Evolutionary conservation across 1,139 yeast genomes (phyloP), one percentile per base, ranked within the genome.

Genomic region (Debaryomycetaceae sp.): DNA sequence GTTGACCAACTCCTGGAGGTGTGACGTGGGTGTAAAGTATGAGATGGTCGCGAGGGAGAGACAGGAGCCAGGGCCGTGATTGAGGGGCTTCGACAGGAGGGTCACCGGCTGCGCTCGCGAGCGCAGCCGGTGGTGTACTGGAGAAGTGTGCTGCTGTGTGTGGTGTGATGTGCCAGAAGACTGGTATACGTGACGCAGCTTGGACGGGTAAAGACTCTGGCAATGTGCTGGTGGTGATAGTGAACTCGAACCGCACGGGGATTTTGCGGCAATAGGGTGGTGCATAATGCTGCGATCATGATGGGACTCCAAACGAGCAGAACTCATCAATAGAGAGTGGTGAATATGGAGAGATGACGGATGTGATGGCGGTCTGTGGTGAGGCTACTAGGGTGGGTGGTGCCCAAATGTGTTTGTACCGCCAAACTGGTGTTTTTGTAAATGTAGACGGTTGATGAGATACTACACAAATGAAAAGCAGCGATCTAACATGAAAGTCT

Each of bases 1-100:
- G 14, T 37, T 39, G 9, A 43, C 38, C n/a, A 43, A 34, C 6
- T 27, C 27, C n/a, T 36, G 35, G 8, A 36, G 23, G n/a, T 8
- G 11, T 11, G 31, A 27, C 11, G 31, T 8, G 11, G 31, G 31
- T 4, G 31, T 8, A 4, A 27, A 27, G 31, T 7, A 27, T 27
- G 31, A 8, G 31, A 27, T 27, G 31, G 31, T 27, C 11, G 31
- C 8, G 11, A 27, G 31, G 11, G 11, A 11, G 31, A 27, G 31
- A 27, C 11, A 11, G 8, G 31, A 11, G 31, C 31, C 31, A 7
- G 11, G 31, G 20, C 20, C 2, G 20, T 17, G 20, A 17, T 17
- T 17, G 20, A 4, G 20, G 20, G 20, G 4, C 20, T 17, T 17
- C 20, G 20, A 17, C 20, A 17, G 20, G 20, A 17, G 20, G 20